Evolutionary conservation across 352 stramenopile species (phyloP), one percentile per base, ranked within the genome.

Genomic region (Globisporangium megalacanthum): DNA sequence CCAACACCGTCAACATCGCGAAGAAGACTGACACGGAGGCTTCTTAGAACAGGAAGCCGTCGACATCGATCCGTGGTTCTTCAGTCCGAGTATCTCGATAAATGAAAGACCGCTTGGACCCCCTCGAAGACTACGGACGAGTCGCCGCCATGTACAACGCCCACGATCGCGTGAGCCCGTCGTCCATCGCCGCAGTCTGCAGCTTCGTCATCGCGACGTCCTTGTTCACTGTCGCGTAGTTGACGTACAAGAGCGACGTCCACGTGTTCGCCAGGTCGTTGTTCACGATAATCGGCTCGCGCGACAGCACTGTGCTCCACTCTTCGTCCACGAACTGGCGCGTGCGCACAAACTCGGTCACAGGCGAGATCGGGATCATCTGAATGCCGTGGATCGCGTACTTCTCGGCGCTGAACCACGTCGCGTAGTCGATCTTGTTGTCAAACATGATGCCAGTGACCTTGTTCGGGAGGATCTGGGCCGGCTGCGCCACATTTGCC

Each of bases 371-470:
- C 2, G 82, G 79, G 0, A 89, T 70, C 82, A 92, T 92, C 58
- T 92, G 81, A 54, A 89, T 89, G 65, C 81, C 81, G 63, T 92
- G 81, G 61, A 92, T 92, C 56, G 71, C 79, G 62, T 86, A 82
- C 57, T 69, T 65, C 6, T 85, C 75, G 1, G 62, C 56, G 33
- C 69, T 85, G 64, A 89, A 89, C 81, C 81, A 89, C 61, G 77
- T 92, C 20, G 77, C 69, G 63, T 92, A 92, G 68, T 92, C 79
- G 17, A 75, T 71, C 60, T 92, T 92, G 67, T 92, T 92, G 63
- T 89, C 79, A 41, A 92, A 92, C 22, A 88, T 62, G 48, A 92
- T 92, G 15, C 81, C 81, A 0, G 79, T 66, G n/a, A 79, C 81
- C 62, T 86, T 87, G 52, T 76, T 77, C 4, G 66, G 49, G 1